phyloP scores from a whole-genome alignment of 1,284 basidiomycete genomes.

The Ganoderma boninense region DNA sequence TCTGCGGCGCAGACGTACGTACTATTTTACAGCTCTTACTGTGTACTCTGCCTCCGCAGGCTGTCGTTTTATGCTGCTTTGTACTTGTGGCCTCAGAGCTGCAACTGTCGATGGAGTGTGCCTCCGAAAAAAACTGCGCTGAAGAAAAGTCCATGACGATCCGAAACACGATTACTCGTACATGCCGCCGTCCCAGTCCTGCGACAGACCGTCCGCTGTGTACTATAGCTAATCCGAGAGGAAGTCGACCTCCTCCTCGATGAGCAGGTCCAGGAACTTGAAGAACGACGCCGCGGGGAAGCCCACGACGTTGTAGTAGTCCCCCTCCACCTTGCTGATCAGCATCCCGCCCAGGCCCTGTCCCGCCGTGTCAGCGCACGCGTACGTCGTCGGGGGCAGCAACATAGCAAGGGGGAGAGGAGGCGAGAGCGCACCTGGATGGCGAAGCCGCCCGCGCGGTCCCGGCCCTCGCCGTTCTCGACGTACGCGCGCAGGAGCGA shows the following conservation, averaged over 20 bases:
- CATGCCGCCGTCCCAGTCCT: not conserved
- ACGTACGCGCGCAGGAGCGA: conserved; percentile 85
- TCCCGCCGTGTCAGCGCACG: not conserved
- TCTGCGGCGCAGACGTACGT: no score
- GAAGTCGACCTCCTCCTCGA: conserved; percentile 81
- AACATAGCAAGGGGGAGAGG: no score
- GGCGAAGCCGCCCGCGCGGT: conserved; percentile 95
- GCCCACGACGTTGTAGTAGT: conserved; percentile 93
- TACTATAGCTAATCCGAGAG: conserved; percentile 48
- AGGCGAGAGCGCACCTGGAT: conserved; percentile 78
- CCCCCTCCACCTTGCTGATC: conserved; percentile 87
- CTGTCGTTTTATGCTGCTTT: no score
- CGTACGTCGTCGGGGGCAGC: no score
- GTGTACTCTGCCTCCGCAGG: no score
- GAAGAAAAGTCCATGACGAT: no score
- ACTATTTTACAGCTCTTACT: no score
- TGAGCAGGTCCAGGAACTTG: conserved; percentile 68
- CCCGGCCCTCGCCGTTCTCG: conserved; percentile 88
- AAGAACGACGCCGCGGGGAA: conserved; percentile 87
- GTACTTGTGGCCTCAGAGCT: no score
- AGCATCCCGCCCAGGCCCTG: conserved; percentile 86
- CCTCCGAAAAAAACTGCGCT: no score
- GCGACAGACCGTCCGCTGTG: not conserved
- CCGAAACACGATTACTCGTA: not conserved
- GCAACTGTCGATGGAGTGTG: no score